Base-by-base conservation (phyloP, 768 basidiomycete species). In the Pleurotus pulmonarius region DNA sequence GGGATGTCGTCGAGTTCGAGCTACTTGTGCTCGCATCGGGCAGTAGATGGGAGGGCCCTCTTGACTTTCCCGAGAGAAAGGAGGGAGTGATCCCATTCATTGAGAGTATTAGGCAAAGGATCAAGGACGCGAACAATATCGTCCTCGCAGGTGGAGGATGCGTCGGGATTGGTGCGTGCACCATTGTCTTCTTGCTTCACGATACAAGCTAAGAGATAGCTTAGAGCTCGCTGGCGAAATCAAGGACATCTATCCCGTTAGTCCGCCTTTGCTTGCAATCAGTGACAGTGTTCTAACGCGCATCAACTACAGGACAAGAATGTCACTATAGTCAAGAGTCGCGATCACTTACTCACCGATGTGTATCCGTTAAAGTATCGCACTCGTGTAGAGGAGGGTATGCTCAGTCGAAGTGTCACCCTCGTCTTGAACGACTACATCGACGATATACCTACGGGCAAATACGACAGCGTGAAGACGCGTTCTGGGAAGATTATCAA, bases 11-110 rank as follows among this genome's bases (percentile, higher is more conserved):
- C 11, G 65, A 69, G 6, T 90, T 83, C 66, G 75, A 76, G 8
- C 67, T 78, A 18, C 80, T 90, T 41, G 74, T 90, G 38, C 67
- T 90, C 38, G 78, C 85, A 0, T 73, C 86, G 3, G 88, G 88
- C 1, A 76, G 75, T 41, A 67, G 59, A 3, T 89, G 83, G 83
- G 64, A 68, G 11, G 84, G 80, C 0, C 79, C 81, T 0, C 46
- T 81, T 43, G 65, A 69, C 12, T 67, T 86, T 49, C 83, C 82
- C 0, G 65, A 71, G 8, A 62, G 55, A 5, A 66, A 66, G 40
- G 60, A 63, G 11, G 70, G 66, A 9, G 59, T 67, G 1, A 22
- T 63, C 38, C 60, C 61, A 7, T 70, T 64, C 46, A 56, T 75
- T n/a, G 57, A 61, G 2, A 54, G 58, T 0, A 73, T 70, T 64